Evolutionary conservation across 306 rosid genomes (phyloP).

Genomic region (Nissolia schottii): DNA sequence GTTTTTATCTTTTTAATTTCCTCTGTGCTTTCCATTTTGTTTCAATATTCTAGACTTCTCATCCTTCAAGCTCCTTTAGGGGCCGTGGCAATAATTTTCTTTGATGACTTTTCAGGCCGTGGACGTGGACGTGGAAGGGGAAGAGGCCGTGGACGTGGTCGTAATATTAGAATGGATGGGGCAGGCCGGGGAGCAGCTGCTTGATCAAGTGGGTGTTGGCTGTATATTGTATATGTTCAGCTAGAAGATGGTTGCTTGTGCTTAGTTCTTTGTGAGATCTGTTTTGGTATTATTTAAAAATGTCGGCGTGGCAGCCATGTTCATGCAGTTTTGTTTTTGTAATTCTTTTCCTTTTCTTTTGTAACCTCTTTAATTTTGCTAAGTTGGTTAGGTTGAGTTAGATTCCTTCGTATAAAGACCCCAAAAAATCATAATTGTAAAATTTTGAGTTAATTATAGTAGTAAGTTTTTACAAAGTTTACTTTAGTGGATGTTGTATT

Average conservation of each 20-base stretch:
- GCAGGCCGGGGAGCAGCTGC: conserved; percentile 52
- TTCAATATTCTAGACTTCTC: background rate
- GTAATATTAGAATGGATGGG: conserved; percentile 36
- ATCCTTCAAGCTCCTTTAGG: background rate
- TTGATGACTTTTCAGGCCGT: conserved; percentile 45
- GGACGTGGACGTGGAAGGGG: conserved; percentile 82
- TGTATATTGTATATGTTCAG: conserved; percentile 31
- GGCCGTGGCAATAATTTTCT: background rate
- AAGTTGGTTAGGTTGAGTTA: conserved; percentile 17
- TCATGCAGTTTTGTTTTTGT: conserved; percentile 49
- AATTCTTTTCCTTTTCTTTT: conserved; percentile 12
- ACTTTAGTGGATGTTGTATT: background rate
- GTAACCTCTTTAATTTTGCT: conserved; percentile 27
- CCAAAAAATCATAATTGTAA: conserved; percentile 25
- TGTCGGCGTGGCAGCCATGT: conserved; percentile 34
- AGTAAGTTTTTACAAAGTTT: conserved; percentile 39
- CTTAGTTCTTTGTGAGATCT: conserved; percentile 37
- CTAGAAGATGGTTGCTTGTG: conserved; percentile 45
- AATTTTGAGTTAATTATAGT: conserved; percentile 39
- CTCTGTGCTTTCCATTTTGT: background rate
- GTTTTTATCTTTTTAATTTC: background rate
- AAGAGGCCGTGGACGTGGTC: conserved; percentile 67
- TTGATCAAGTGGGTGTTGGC: conserved; percentile 37
- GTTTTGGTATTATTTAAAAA: conserved; percentile 25
- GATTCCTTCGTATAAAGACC: conserved; percentile 14